Evolutionary conservation across 1,139 yeast species (phyloP), one percentile per base, ranked within the genome.

Genomic region (Kodamaea anthophila): DNA sequence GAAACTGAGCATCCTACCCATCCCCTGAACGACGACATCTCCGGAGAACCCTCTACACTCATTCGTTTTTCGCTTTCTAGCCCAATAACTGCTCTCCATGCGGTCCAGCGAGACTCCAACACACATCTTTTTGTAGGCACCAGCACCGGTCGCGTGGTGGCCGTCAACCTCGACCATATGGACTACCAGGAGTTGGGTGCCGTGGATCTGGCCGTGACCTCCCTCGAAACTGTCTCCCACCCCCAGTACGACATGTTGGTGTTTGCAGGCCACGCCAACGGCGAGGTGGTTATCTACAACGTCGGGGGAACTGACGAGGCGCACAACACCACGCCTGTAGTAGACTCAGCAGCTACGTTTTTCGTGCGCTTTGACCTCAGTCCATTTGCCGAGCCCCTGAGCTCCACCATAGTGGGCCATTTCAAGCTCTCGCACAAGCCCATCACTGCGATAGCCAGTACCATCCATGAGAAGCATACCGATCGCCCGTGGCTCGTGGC

Each of bases 341-440:
- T 51, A 2, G 72, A 65, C 37, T 42, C 53, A 5, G 52, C 51
- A 37, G 51, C 53, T 7, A 63, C 70, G 1, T 65, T 55, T 41
- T 65, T 61, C 43, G 61, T 56, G 34, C 58, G 53, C 30, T 60
- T 61, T 35, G 68, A 65, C 37, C 46, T 65, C 33, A 57, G 67
- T 36, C 53, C 60, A 2, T 48, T 53, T 18, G 28, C 27, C 18
- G 27, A 24, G 5, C 19, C 19, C 30, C 27, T 4, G 39, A 34
- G 6, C 9, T 19, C 1, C 12, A 26, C 9, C 15, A 14, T 43
- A 16, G 56, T 79, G 15, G 78, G 81, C 1, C 84, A 77, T 42
- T 73, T 77, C 48, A 77, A 77, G 39, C 45, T 81, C 9, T 68
- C 83, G 15, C 70, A 71, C 37, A 68, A 69, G 35, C 73, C 86